Evolutionary conservation across 192 early-diverging fungal genomes (phyloP), one percentile per base, ranked within the genome.

Genomic region (Linnemannia zychae): DNA sequence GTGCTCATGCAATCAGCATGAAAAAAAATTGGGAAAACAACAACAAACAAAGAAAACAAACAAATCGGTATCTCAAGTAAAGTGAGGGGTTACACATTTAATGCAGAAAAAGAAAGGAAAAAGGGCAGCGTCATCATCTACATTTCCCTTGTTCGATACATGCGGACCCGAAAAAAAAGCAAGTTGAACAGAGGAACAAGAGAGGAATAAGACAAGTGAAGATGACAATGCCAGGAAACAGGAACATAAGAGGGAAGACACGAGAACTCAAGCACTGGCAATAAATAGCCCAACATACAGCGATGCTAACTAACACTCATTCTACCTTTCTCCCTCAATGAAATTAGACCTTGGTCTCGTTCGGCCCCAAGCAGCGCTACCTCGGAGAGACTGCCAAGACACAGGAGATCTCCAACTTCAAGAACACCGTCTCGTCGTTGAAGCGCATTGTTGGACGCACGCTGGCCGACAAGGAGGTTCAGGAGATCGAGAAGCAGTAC

Each of bases 321-420:
- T 6, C 40, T 44, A 6, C 9, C 40, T 44, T 44, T n/a, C 47
- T 33, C 60, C 40, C 49, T 28, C 22, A 15, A 46, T 74, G 24
- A 28, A 4, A 33, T 70, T 95, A 85, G 76, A 94, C 97, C 16
- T 90, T 99, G 79, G 95, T 98, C 11, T 98, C 97, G 16, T 98
- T 99, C 87, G 97, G 97, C 67, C 89, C 88, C 85, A 99, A 99
- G 92, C 97, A 98, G 88, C 94, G 98, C 80, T 98, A 93, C 86
- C 92, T 99, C 52, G 98, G 98, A 78, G 98, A 99, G 91, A 88
- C 94, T 53, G 98, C 97, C 44, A 99, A 99, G 90, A 98, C 94
- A 34, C 94, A 95, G 88, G 97, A 99, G 89, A 94, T 99, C 86
- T 96, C 95, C 88, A 99, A 99, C 92, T 98, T 98, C 89, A 98